Evolutionary conservation across 1,284 basidiomycete genomes (phyloP).

Genomic region (Psilocybe mexicana): DNA sequence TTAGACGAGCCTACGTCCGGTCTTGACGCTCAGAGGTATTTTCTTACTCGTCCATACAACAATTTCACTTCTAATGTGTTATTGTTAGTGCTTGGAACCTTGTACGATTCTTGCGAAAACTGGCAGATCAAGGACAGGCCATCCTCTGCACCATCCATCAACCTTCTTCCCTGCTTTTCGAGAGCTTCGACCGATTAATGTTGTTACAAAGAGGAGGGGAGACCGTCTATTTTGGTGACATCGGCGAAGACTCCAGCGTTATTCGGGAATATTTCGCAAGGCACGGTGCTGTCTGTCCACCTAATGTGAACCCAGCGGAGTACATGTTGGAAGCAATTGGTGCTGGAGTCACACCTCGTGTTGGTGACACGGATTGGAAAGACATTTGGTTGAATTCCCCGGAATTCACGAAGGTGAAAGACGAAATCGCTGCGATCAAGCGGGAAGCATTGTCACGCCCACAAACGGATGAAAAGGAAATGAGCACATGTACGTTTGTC

Average conservation of each 20-base stretch:
- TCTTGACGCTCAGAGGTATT: conserved; percentile 66
- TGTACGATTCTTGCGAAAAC: conserved; percentile 80
- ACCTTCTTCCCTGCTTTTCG: conserved; percentile 50
- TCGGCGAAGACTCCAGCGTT: conserved; percentile 63
- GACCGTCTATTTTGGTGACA: conserved; percentile 80
- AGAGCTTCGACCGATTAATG: conserved; percentile 76
- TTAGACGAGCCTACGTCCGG: conserved; percentile 66
- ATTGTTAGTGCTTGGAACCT: conserved; percentile 74
- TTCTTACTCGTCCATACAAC: not conserved
- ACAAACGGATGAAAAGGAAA: conserved; percentile 38
- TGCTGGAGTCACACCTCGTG: conserved; percentile 64
- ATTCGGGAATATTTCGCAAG: conserved; percentile 72
- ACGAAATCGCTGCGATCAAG: conserved; percentile 49
- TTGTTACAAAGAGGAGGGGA: conserved; percentile 68
- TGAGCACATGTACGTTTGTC: conserved; percentile 46
- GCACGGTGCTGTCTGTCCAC: conserved; percentile 63
- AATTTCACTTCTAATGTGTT: not conserved
- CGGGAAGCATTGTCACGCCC: conserved; percentile 40
- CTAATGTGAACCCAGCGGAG: conserved; percentile 62
- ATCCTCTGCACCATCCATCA: conserved; percentile 75
- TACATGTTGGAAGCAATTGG: conserved; percentile 75
- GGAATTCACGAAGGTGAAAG: conserved; percentile 39
- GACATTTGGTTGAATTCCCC: conserved; percentile 69
- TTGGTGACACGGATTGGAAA: conserved; percentile 76
- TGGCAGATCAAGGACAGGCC: conserved; percentile 86